phyloP scores from a whole-genome alignment of 2,329 filamentous ascomycete genomes.

The Aotearoamyces nothofagi region DNA sequence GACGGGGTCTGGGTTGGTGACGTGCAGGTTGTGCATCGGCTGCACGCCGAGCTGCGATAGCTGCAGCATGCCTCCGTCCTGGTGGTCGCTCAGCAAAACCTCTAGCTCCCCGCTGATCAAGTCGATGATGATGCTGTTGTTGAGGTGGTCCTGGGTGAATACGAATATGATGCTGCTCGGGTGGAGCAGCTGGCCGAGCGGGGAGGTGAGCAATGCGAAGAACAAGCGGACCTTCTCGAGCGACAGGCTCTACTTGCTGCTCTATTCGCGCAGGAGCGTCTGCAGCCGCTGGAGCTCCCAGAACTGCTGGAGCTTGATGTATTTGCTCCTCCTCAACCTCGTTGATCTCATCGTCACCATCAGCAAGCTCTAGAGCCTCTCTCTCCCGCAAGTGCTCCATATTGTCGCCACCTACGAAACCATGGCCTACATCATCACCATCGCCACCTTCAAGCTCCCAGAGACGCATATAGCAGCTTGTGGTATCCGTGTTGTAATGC shows the following conservation, averaged over 20 bases:
- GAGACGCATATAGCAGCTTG: slow-evolving; percentile 66
- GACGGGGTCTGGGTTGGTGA: background rate
- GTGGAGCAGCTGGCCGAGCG: slow-evolving; percentile 4
- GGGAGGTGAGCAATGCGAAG: slow-evolving; percentile 17
- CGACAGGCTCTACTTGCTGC: background rate
- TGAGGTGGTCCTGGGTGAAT: too few relatives aligned
- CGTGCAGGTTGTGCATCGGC: background rate
- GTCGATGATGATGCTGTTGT: too few relatives aligned
- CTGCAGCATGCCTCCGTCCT: background rate
- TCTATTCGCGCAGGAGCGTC: slow-evolving; percentile 3
- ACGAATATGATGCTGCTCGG: background rate
- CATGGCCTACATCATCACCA: slow-evolving; percentile 24
- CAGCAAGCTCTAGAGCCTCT: slow-evolving; percentile 1
- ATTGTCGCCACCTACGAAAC: slow-evolving; percentile 9
- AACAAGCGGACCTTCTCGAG: slow-evolving; percentile 18
- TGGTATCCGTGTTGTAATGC: slow-evolving; percentile 66
- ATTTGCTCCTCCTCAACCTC: slow-evolving; percentile 3
- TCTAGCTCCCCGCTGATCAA: background rate
- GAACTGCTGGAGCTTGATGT: background rate
- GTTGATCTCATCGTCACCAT: slow-evolving; percentile 1
- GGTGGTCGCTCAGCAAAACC: background rate
- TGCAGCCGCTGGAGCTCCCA: background rate
- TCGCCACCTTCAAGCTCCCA: slow-evolving; percentile 87
- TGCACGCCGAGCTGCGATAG: background rate
- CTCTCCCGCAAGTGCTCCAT: slow-evolving; percentile 1